Evolutionary conservation across 2,329 filamentous ascomycete genomes (phyloP).

Genomic region (Cercospora janseana): DNA sequence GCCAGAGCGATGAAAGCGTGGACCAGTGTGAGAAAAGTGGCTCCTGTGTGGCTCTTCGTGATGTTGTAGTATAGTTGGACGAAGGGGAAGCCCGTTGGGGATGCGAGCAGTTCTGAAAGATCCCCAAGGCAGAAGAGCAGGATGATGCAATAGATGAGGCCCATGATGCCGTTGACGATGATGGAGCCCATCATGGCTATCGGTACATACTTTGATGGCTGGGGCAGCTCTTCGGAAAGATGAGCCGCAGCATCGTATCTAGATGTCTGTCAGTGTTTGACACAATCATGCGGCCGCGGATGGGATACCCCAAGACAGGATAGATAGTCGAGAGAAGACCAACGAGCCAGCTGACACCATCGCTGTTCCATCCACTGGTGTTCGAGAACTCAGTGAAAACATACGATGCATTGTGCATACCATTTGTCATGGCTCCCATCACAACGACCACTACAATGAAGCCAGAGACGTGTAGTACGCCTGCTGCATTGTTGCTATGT

Average conservation of each 20-base stretch:
- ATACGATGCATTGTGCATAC: conserved; percentile 38
- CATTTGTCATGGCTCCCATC: conserved; percentile 33
- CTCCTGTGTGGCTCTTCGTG: conserved; percentile 26
- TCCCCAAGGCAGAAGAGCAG: conserved; percentile 27
- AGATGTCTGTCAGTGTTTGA: not conserved
- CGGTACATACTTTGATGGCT: conserved; percentile 28
- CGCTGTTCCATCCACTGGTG: conserved; percentile 23
- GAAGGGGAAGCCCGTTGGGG: conserved; percentile 28
- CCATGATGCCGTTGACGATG: conserved; percentile 25
- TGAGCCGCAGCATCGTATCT: conserved; percentile 23
- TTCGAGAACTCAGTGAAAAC: conserved; percentile 24
- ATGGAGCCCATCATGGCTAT: conserved; percentile 28
- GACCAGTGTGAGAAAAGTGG: conserved; percentile 37
- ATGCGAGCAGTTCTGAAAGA: conserved; percentile 26
- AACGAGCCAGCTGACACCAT: conserved; percentile 23
- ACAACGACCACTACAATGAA: conserved; percentile 49
- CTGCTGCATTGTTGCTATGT: conserved; percentile 45
- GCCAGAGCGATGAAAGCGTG: conserved; percentile 35
- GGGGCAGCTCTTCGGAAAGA: conserved; percentile 27
- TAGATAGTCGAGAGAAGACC: conserved; percentile 23
- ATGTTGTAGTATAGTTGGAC: conserved; percentile 30
- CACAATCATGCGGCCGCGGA: not conserved
- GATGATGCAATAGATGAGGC: conserved; percentile 21
- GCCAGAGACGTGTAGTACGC: conserved; percentile 49
- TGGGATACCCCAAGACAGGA: conserved; percentile 21